Base-by-base conservation (phyloP, 768 basidiomycete species). In the Melanogaster broomeanus region DNA sequence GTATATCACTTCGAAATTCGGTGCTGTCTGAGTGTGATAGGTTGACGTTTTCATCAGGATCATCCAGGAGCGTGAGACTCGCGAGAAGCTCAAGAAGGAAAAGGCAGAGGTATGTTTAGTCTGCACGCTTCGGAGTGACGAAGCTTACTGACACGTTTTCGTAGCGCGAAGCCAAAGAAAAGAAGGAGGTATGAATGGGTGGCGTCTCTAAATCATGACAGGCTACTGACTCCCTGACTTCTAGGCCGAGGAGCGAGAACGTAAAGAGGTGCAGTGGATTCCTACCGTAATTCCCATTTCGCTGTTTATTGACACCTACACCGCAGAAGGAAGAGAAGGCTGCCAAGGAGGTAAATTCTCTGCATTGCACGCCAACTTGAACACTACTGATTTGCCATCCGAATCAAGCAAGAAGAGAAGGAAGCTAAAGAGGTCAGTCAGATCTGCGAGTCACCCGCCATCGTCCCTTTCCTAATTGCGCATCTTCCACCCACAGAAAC, bases 21-120 rank as follows among this genome's bases (percentile, higher is more conserved):
- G 56, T 31, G 3, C 12, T 48, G 9, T 15, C 56, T 53, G 42
- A 49, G 44, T 13, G 2, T n/a, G 25, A 6, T 11, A 16, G 30
- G 16, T 13, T 57, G 45, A 59, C 49, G 45, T 25, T 12, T 34
- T 16, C 49, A 57, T 21, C 58, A 80, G 77, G 79, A 67, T 92
- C 45, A 72, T 81, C 53, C 81, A 87, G 64, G 91, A 93, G 63
- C 85, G 91, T 47, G 88, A 89, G 74, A 90, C 83, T 21, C 81
- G 88, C 52, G 90, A 87, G 64, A 90, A 88, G 69, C 74, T 93
- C 49, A 90, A 91, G 81, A 87, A 85, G 66, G 90, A 93, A 73
- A 81, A 82, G 50, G 81, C 80, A 24, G 80, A 80, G 74, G 79
- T 81, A 53, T 45, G 70, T 50, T n/a, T n/a, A n/a, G n/a, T n/a